Conservation (phyloP, 2,329 filamentous ascomycete genomes). For the Daldinia sp. region DNA sequence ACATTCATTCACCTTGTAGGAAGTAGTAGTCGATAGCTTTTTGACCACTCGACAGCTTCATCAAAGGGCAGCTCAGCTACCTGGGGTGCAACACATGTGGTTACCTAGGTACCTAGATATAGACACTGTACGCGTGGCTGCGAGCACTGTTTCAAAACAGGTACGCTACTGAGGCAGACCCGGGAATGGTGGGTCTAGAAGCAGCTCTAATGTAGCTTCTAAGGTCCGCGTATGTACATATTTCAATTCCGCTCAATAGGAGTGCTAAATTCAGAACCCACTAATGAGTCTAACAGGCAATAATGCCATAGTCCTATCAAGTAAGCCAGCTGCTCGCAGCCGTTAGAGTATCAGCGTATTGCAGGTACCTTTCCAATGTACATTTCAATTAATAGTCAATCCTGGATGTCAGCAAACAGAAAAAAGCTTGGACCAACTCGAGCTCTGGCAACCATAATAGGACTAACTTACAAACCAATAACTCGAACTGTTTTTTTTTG, state of each 20-base stretch:
- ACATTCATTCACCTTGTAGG: not conserved
- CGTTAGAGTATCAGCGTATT: not conserved
- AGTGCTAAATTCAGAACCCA: not conserved
- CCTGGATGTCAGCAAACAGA: not conserved
- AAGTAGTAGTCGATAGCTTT: not conserved
- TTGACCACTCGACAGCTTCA: not conserved
- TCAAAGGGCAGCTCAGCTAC: too few relatives aligned
- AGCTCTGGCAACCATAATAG: not conserved
- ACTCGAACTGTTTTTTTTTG: too few relatives aligned
- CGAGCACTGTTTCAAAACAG: not conserved
- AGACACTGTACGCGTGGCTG: conserved; percentile 3
- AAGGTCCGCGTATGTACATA: conserved; percentile 4
- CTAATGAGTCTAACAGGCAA: not conserved
- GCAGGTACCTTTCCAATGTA: not conserved
- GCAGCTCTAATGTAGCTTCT: conserved; percentile 22
- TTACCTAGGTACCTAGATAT: not conserved
- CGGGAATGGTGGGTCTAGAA: conserved; percentile 18
- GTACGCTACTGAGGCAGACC: conserved; percentile 3
- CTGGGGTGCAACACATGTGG: not conserved
- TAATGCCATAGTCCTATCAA: not conserved
- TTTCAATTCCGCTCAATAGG: conserved; percentile 3
- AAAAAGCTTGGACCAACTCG: conserved; percentile 13
- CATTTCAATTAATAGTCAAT: not conserved
- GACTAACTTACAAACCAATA: not conserved
- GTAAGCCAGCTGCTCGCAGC: not conserved